Evolutionary conservation across 2,329 filamentous ascomycete species (phyloP).

Genomic region (Trichoderma pleuroti): DNA sequence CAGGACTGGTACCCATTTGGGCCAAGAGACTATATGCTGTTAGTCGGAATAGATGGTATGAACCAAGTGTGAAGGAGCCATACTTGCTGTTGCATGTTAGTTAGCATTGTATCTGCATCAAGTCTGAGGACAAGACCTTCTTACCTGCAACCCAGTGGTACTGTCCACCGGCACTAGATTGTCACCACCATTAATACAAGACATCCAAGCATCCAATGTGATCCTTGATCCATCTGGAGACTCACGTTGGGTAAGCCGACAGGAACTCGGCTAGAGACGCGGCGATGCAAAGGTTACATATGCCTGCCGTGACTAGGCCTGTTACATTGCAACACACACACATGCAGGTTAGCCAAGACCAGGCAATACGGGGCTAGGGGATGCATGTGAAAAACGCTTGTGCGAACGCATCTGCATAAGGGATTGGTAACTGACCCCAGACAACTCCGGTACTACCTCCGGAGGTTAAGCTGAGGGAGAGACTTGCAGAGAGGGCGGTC

Average conservation of each 20-base stretch:
- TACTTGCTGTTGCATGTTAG: conserved; percentile 13
- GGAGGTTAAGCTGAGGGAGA: conserved; percentile 54
- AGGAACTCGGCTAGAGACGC: conserved; percentile 67
- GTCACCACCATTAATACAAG: not conserved
- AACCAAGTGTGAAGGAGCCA: not conserved
- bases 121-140: conserved; percentile 49
- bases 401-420: not conserved
- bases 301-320: conserved; percentile 32
- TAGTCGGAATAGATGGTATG: not conserved
- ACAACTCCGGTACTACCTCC: conserved; percentile 66
- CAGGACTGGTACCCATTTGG: conserved; percentile 26
- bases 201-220: not conserved
- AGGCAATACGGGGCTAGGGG: not conserved
- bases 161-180: conserved; percentile 48
- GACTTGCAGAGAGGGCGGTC: conserved; percentile 45
- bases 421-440: conserved; percentile 50
- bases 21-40: conserved; percentile 23
- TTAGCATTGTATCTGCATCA: conserved; percentile 49
- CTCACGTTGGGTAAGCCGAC: conserved; percentile 53
- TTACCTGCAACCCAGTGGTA: conserved; percentile 67
- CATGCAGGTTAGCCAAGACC: not conserved
- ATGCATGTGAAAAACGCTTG: not conserved
- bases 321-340: not conserved
- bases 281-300: conserved; percentile 47
- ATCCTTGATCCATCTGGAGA: not conserved